phyloP scores from a whole-genome alignment of 2,329 filamentous ascomycete genomes.

The Sarocladium strictum region DNA sequence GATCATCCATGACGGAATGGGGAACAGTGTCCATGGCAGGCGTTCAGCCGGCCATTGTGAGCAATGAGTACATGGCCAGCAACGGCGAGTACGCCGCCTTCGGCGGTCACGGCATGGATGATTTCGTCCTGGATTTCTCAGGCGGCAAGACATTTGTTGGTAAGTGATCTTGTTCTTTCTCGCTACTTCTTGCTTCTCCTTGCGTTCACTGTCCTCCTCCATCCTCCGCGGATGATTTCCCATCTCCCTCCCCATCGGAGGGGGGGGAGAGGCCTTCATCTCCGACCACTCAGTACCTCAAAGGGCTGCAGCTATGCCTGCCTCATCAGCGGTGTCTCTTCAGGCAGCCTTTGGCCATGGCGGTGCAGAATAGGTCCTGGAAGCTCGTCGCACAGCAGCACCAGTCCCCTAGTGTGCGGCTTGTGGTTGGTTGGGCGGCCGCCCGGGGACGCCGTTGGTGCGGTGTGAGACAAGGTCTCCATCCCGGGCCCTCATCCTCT shows the following conservation, averaged over 20 bases:
- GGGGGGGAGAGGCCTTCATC: no score
- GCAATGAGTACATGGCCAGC: slow-evolving; percentile 44
- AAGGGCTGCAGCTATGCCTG: neutral
- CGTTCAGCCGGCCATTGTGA: slow-evolving; percentile 58
- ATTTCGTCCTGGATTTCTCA: slow-evolving; percentile 42
- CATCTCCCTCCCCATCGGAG: slow-evolving; percentile 9
- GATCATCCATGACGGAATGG: slow-evolving; percentile 50
- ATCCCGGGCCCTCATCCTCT: neutral
- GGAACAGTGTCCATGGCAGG: slow-evolving; percentile 32
- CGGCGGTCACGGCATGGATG: slow-evolving; percentile 43
- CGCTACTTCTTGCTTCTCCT: slow-evolving; percentile 19
- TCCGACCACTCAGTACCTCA: neutral
- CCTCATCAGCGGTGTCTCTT: neutral
- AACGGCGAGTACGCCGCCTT: slow-evolving; percentile 47
- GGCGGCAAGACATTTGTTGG: slow-evolving; percentile 50
- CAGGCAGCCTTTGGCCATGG: neutral
- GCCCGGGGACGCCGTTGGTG: slow-evolving; percentile 7
- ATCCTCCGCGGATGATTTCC: neutral
- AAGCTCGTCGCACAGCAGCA: neutral
- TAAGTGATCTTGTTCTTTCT: slow-evolving; percentile 34
- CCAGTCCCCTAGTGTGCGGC: neutral
- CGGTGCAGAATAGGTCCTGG: neutral
- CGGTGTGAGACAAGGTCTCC: slow-evolving; percentile 9
- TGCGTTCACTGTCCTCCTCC: slow-evolving; percentile 20
- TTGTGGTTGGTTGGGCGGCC: neutral